These are phyloP conservation scores for Auricularia cornea DNA, from an alignment of 768 basidiomycete genomes.

Conservation along the genomic window DNA sequence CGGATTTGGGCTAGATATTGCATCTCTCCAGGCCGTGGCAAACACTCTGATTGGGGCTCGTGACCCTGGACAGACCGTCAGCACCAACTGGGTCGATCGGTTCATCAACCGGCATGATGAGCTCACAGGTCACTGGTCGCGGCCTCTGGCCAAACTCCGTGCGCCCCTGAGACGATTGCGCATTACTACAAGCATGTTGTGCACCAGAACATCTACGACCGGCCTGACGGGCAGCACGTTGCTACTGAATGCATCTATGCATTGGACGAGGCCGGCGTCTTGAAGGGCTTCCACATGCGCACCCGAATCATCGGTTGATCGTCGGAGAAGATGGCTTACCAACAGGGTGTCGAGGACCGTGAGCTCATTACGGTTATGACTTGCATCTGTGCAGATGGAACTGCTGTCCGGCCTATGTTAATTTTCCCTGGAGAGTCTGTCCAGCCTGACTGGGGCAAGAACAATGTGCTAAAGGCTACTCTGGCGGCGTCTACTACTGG, in stretches of 20 bases:
- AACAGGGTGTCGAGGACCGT: slow-evolving; percentile 5
- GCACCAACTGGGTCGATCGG: neutral
- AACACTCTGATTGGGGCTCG: neutral
- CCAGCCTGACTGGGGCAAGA: slow-evolving; percentile 1
- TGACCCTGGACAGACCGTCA: neutral
- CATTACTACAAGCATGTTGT: neutral
- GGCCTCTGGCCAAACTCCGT: neutral
- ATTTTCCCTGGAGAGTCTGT: slow-evolving; percentile 12
- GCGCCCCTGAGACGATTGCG: neutral
- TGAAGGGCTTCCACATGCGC: neutral
- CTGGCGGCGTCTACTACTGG: slow-evolving; percentile 28
- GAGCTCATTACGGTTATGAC: slow-evolving; percentile 8
- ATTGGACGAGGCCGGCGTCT: neutral
- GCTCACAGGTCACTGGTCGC: neutral
- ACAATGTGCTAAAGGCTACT: slow-evolving; percentile 12
- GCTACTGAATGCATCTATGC: neutral
- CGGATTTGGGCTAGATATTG: neutral
- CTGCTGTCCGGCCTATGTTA: slow-evolving; percentile 4
- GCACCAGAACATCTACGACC: neutral
- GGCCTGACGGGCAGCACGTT: neutral
- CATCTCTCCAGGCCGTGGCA: neutral
- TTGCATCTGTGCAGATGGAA: slow-evolving; percentile 15
- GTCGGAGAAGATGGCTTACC: neutral
- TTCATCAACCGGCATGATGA: neutral
- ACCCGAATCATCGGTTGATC: neutral